A percentile compares a stretch with the other conserved stretches of the same genome.
Conservation (phyloP, 495 filamentous ascomycete species). For the Hypoxylon fragiforme region DNA sequence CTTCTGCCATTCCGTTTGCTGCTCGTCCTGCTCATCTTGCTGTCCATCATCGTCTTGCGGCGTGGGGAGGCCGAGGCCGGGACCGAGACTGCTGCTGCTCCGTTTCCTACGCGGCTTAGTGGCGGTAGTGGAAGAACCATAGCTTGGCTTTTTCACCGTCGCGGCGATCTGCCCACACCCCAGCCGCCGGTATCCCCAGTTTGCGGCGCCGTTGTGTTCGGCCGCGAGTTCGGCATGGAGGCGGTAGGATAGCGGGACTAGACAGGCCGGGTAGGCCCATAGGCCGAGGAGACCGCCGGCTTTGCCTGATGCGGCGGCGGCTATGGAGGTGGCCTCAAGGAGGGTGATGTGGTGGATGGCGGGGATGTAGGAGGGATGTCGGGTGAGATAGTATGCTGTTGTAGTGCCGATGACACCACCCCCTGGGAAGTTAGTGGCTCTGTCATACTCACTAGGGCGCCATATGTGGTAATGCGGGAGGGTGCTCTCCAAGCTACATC, state of each 20-base stretch:
- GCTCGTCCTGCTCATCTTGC: conserved; percentile 58
- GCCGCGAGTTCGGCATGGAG: conserved; percentile 83
- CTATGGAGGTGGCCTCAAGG: conserved; percentile 85
- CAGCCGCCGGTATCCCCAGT: conserved; percentile 87
- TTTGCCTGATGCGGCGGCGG: conserved; percentile 91
- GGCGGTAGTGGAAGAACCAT: conserved; percentile 42
- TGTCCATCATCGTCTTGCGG: conserved; percentile 16
- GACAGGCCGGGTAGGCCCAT: conserved; percentile 87
- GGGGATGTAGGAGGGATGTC: conserved; percentile 82
- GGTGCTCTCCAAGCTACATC: conserved; percentile 22
- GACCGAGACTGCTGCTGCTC: conserved; percentile 36
- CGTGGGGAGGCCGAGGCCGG: too few relatives aligned
- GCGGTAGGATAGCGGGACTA: conserved; percentile 85
- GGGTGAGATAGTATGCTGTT: conserved; percentile 89
- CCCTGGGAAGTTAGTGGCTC: conserved; percentile 54
- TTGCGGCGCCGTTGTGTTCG: conserved; percentile 76
- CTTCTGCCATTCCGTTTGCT: conserved; percentile 53
- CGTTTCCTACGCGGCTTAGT: conserved; percentile 10
- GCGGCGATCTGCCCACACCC: conserved; percentile 74
- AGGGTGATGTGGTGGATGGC: conserved; percentile 78
- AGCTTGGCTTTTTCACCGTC: conserved; percentile 46
- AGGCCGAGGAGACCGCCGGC: conserved; percentile 87
- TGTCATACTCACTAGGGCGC: background rate
- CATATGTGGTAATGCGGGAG: conserved; percentile 2
- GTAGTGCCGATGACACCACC: conserved; percentile 95